phyloP scores from a whole-genome alignment of 192 early-diverging fungal species.

The Podila horticola region DNA sequence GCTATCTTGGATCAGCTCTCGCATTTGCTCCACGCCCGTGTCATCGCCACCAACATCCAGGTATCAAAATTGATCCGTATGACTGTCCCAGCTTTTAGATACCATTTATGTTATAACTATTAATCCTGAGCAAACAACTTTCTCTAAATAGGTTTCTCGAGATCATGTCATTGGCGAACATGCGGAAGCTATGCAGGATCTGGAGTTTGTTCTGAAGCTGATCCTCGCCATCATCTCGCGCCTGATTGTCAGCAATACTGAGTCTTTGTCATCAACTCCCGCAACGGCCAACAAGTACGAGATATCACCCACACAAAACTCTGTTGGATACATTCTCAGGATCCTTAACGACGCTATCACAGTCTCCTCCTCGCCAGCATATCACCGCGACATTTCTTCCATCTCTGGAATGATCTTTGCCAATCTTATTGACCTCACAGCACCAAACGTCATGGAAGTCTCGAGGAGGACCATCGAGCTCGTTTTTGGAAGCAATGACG shows the following conservation, averaged over 20 bases:
- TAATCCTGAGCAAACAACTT: background rate
- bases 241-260: conserved; percentile 20
- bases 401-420: conserved; percentile 53
- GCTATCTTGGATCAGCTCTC: conserved; percentile 38
- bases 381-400: conserved; percentile 47
- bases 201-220: conserved; percentile 49
- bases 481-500: conserved; percentile 27
- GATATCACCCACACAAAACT: conserved; percentile 23
- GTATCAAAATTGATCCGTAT: background rate
- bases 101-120: background rate
- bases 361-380: conserved; percentile 40
- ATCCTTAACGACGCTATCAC: conserved; percentile 47
- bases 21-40: conserved; percentile 27
- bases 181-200: conserved; percentile 40
- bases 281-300: conserved; percentile 14
- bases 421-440: conserved; percentile 39
- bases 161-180: conserved; percentile 31
- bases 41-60: conserved; percentile 33
- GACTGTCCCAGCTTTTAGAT: no score
- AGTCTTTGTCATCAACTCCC: background rate
- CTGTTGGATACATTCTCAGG: conserved; percentile 23
- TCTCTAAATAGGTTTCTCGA: conserved; percentile 7
- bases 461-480: conserved; percentile 18
- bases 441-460: conserved; percentile 24
- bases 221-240: conserved; percentile 50